phyloP scores from a whole-genome alignment of 139 green algal genomes.

The Trebouxia sp. region DNA sequence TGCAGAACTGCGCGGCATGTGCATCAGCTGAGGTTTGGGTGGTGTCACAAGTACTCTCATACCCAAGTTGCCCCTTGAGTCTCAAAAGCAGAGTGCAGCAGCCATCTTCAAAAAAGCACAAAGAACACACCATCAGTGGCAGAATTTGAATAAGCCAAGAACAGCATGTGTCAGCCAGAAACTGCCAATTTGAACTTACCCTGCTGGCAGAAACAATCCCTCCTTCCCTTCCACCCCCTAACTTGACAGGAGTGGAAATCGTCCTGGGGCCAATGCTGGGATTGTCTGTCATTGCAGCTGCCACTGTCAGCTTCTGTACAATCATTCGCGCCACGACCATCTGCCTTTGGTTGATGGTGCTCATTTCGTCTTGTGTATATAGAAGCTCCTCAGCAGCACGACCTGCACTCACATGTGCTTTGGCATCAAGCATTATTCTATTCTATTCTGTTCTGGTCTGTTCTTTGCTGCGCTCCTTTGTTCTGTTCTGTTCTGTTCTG shows the following conservation, averaged over 20 bases:
- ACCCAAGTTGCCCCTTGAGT: no score
- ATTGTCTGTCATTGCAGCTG: constrained; percentile 44
- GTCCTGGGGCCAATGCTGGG: constrained; percentile 37
- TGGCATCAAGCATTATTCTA: background rate
- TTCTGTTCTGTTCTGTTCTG: no score
- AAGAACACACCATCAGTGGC: background rate
- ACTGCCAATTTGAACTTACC: constrained; percentile 35
- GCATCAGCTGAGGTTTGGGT: background rate
- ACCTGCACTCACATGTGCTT: constrained; percentile 21
- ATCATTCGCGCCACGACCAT: constrained; percentile 62
- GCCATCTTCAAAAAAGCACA: background rate
- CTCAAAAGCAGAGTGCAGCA: no score
- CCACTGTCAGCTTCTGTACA: constrained; percentile 62
- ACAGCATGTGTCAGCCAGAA: background rate
- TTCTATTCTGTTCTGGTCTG: no score
- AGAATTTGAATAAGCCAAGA: background rate
- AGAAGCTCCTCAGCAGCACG: constrained; percentile 68
- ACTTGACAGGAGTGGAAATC: constrained; percentile 22
- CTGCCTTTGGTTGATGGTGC: constrained; percentile 62
- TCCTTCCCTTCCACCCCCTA: constrained; percentile 18
- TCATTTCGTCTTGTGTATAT: constrained; percentile 63
- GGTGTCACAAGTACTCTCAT: background rate
- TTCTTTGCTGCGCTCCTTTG: no score
- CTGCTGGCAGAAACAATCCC: constrained; percentile 27
- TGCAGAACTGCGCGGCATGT: background rate